phyloP scores from a whole-genome alignment of 2,329 filamentous ascomycete species.

The Aureobasidium musti region DNA sequence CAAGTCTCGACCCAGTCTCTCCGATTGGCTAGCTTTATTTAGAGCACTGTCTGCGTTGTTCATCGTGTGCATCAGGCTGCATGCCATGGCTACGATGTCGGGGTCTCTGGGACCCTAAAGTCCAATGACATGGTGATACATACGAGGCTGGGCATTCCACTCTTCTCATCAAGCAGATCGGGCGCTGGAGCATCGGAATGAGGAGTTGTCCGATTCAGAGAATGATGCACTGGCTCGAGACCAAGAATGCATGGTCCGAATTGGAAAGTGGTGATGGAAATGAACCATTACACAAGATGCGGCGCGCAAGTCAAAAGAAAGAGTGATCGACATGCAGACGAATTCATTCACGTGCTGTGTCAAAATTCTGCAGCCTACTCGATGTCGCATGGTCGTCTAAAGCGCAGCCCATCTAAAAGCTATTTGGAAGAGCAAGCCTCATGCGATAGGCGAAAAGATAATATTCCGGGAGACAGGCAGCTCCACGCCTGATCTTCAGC shows the following conservation, averaged over 20 bases:
- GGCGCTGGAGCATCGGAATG: background rate
- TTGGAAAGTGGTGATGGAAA: background rate
- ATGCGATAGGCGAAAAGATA: conserved; percentile 22
- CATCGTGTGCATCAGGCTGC: conserved; percentile 22
- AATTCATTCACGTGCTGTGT: conserved; percentile 27
- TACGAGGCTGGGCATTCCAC: background rate
- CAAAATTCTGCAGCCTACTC: conserved; percentile 22
- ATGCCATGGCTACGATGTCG: conserved; percentile 8
- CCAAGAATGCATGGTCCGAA: background rate
- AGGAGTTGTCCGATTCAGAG: background rate
- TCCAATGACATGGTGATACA: conserved; percentile 19
- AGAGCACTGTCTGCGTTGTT: conserved; percentile 23
- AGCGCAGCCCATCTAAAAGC: conserved; percentile 1
- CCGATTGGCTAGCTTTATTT: conserved; percentile 27
- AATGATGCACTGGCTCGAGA: background rate
- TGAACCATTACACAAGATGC: background rate
- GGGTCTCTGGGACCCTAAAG: conserved; percentile 19
- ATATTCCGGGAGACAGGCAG: conserved; percentile 15
- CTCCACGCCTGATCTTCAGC: conserved; percentile 26
- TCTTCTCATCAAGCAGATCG: conserved; percentile 3
- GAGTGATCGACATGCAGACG: conserved; percentile 24
- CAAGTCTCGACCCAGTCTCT: conserved; percentile 11
- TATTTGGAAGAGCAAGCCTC: conserved; percentile 25
- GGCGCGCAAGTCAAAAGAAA: background rate
- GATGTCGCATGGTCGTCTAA: conserved; percentile 14